Evolutionary conservation across 192 early-diverging fungal genomes (phyloP), one percentile per base, ranked within the genome.

Genomic region (Phlyctochytrium bullatum): DNA sequence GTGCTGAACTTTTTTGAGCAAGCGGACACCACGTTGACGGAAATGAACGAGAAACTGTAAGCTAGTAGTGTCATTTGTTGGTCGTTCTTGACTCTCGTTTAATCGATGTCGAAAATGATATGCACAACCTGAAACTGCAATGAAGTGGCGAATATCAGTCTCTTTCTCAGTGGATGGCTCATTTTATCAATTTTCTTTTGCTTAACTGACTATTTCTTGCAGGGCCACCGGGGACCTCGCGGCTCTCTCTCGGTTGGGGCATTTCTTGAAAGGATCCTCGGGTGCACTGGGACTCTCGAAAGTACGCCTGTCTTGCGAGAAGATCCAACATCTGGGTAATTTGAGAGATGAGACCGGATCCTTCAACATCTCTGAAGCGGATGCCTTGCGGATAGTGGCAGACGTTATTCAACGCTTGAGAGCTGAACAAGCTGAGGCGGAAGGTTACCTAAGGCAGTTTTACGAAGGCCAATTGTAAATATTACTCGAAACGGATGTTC

Each of bases 221-320:
- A 88, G 86, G 57, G 59, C 72, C 31, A 50, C 67, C 52, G 80
- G 87, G 34, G 84, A 95, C 67, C 78, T 95, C 2, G 58, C 67
- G 1, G 82, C 85, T 54, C 82, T 95, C 1, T 92, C 91, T 16
- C 77, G 86, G 32, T 75, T 94, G 28, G 95, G 95, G 2, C 95
- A 97, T 65, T 97, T 94, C 71, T 73, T 96, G 36, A 97, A 97
- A 65, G 95, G 95, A 20, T 90, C 88, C 60, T 95, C 93, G 0
- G 92, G 92, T 3, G 88, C 90, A 0, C 78, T 97, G 33, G 95
- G 95, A 23, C 68, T 94, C 24, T 85, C 76, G 50, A 90, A 88
- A 69, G 89, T 97, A 24, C 88, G 87, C 61, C 82, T 77, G 27
- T 86, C 89, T 28, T 97, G 93, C 74, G 93, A 92, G 68, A 84